Evolutionary conservation across 1,284 basidiomycete species (phyloP).

Genomic region (Kwoniella shivajii): DNA sequence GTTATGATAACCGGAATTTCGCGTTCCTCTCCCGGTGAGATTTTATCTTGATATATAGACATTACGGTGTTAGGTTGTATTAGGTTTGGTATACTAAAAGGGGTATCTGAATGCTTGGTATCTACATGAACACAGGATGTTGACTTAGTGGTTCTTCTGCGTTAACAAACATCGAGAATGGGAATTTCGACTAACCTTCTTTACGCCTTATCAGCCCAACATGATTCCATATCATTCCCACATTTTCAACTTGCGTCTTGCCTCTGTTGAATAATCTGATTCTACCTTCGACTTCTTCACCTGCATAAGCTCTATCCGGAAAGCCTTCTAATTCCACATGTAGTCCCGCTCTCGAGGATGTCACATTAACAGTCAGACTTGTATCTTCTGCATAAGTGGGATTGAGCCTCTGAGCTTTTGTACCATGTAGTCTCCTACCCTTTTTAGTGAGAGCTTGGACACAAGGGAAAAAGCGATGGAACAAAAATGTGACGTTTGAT

Average conservation of each 20-base stretch:
- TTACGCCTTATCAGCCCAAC: constrained; percentile 25
- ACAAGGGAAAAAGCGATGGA: constrained; percentile 55
- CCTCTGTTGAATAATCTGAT: constrained; percentile 50
- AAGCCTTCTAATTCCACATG: constrained; percentile 30
- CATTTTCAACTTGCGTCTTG: constrained; percentile 26
- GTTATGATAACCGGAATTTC: constrained; percentile 30
- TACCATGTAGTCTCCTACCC: constrained; percentile 53
- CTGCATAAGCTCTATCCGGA: constrained; percentile 37
- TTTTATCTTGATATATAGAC: constrained; percentile 12
- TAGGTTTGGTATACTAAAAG: constrained; percentile 27
- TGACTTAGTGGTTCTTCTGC: not conserved
- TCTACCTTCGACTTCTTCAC: constrained; percentile 35
- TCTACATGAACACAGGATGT: constrained; percentile 7
- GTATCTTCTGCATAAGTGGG: constrained; percentile 55
- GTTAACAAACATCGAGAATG: not conserved
- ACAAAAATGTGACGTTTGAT: constrained; percentile 47
- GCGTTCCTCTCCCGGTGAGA: constrained; percentile 30
- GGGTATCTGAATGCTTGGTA: constrained; percentile 25
- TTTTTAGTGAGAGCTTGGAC: constrained; percentile 50
- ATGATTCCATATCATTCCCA: constrained; percentile 42
- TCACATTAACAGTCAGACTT: constrained; percentile 49
- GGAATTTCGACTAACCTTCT: constrained; percentile 2
- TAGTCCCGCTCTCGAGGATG: constrained; percentile 45
- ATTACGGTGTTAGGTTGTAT: constrained; percentile 24
- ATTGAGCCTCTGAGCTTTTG: constrained; percentile 51